Evolutionary conservation across 208 protist species (phyloP), one percentile per base, ranked within the genome.

Genomic region (Trypanosoma rangeli): DNA sequence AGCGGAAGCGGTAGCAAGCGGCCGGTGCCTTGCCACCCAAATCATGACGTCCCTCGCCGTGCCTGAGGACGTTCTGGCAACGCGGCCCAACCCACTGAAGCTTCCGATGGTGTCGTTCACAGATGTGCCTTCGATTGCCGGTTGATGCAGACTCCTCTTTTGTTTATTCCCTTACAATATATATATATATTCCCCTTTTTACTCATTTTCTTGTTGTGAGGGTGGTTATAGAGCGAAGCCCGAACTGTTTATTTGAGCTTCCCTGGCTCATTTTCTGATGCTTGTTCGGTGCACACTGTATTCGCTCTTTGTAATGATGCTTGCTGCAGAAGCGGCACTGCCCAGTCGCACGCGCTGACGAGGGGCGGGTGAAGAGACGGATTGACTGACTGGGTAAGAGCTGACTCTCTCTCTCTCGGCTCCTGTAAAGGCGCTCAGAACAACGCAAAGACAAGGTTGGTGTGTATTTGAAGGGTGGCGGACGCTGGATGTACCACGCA

Each of bases 41-140:
- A 55, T 92, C 12, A 81, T 94, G 28, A 82, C 79, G 33, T 83
- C 76, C 16, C 73, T 91, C 26, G 72, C 88, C n/a, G 84, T 85
- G 13, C 85, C 89, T 64, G 64, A 74, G 16, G 88, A 94, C 64
- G 88, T 87, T 20, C 65, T 86, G 24, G 64, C 44, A 13, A 60
- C 80, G 18, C 67, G 75, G 33, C 77, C 88, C n/a, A 67, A 76
- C 46, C 26, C 50, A 15, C 67, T 91, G 29, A 48, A 31, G 20
- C 33, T 83, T 59, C 81, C 85, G 1, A 22, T 50, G 15, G 44
- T 76, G 29, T 70, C 65, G 13, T 76, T 85, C 31, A 58, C 50
- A 0, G 64, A 68, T n/a, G 46, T 83, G 18, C 46, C 62, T 29
- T 46, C 68, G 12, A 50, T 80, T 69, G 31, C 68, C 13, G 58